phyloP scores from a whole-genome alignment of 306 rosid species.

The Hippophae tibetana region DNA sequence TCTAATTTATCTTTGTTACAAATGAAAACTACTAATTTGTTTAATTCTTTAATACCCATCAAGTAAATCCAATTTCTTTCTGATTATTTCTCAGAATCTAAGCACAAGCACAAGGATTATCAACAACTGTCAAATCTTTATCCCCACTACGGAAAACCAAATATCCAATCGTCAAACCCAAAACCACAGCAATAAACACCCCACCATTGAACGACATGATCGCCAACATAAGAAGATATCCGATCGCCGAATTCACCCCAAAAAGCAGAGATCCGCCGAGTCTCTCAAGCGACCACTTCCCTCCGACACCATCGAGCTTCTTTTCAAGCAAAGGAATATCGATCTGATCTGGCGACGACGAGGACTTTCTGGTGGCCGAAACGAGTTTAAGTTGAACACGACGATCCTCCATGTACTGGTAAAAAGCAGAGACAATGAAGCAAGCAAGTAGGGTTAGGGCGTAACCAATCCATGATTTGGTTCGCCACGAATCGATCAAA shows the following conservation, averaged over 20 bases:
- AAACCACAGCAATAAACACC: too few species aligned
- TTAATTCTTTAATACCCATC: too few species aligned
- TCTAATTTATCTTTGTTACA: too few species aligned
- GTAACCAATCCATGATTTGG: slow-evolving; percentile 60
- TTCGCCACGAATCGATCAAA: slow-evolving; percentile 63
- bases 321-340: slow-evolving; percentile 40
- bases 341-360: slow-evolving; percentile 30
- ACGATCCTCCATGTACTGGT: slow-evolving; percentile 64
- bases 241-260: slow-evolving; percentile 75
- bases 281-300: slow-evolving; percentile 21
- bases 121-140: too few species aligned
- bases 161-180: too few species aligned
- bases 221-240: slow-evolving; percentile 38
- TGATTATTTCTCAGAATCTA: slow-evolving; percentile 4
- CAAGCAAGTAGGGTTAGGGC: slow-evolving; percentile 54
- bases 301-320: slow-evolving; percentile 12
- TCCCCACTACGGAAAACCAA: too few species aligned
- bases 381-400: slow-evolving; percentile 54
- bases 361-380: slow-evolving; percentile 13
- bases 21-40: too few species aligned
- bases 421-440: slow-evolving; percentile 49
- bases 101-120: slow-evolving; percentile 73
- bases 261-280: slow-evolving; percentile 54
- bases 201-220: too few species aligned
- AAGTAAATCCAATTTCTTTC: neutral